phyloP scores from a whole-genome alignment of 768 basidiomycete species.

The Tulasnella sp. region DNA sequence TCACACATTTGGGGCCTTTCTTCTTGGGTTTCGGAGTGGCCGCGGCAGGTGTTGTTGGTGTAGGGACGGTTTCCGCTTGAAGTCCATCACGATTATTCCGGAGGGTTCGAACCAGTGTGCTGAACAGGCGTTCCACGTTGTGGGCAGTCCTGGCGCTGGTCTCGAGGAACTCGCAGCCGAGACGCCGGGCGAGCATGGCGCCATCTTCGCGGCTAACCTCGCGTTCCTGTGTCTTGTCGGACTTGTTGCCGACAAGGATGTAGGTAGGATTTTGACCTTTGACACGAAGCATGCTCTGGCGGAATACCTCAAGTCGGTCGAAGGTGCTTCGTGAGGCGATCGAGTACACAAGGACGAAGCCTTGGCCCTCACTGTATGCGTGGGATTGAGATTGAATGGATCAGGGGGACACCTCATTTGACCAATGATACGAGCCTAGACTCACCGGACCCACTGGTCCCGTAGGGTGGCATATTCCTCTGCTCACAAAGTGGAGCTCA shows the following conservation, averaged over 20 bases:
- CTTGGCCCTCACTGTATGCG: constrained; percentile 74
- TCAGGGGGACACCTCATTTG: background rate
- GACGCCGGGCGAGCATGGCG: constrained; percentile 60
- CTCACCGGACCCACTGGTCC: constrained; percentile 94
- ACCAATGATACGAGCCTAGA: background rate
- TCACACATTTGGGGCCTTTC: too few relatives aligned
- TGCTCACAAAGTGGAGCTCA: constrained; percentile 26
- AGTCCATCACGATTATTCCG: constrained; percentile 29
- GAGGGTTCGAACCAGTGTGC: constrained; percentile 70
- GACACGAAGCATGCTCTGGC: constrained; percentile 80
- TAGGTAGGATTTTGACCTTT: constrained; percentile 79
- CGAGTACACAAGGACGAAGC: constrained; percentile 95
- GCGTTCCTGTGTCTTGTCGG: constrained; percentile 81
- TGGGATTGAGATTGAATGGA: constrained; percentile 5
- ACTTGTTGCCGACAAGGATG: constrained; percentile 95
- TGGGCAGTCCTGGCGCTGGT: constrained; percentile 92
- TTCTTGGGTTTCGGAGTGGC: too few relatives aligned
- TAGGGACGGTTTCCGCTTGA: too few relatives aligned
- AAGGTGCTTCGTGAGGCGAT: constrained; percentile 91
- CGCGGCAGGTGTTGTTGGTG: too few relatives aligned
- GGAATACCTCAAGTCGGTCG: constrained; percentile 79
- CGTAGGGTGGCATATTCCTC: constrained; percentile 96
- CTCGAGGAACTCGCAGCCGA: constrained; percentile 91
- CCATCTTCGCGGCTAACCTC: constrained; percentile 92
- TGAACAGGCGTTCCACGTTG: constrained; percentile 88